Percentiles rank a stretch among this genome's conserved stretches.
Evolutionary conservation across 805 yeast species (phyloP).

Genomic region (Ogataea methanolica): DNA sequence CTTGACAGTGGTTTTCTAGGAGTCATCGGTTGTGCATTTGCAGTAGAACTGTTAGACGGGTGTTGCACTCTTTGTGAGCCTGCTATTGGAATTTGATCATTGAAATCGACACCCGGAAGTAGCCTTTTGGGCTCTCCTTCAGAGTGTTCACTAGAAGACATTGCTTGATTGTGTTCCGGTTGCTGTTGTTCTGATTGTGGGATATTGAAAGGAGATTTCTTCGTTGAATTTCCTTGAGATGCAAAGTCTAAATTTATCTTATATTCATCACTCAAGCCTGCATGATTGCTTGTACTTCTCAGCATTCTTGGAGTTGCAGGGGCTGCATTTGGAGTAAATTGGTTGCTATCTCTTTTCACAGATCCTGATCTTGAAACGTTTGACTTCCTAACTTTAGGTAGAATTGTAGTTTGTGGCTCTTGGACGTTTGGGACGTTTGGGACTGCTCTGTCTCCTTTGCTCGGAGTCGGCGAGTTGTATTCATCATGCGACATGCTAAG

Average conservation of each 20-base stretch:
- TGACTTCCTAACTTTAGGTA: constrained; percentile 23
- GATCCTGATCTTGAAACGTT: constrained; percentile 18
- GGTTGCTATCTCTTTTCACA: constrained; percentile 9
- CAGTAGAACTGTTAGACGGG: constrained; percentile 14
- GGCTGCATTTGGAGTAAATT: constrained; percentile 29
- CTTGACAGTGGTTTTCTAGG: constrained; percentile 11
- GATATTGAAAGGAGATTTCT: constrained; percentile 12
- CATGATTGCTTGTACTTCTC: constrained; percentile 43
- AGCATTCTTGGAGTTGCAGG: constrained; percentile 73
- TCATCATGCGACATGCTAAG: neutral
- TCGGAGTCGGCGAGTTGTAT: neutral
- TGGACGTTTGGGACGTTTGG: neutral
- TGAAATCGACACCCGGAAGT: constrained; percentile 26
- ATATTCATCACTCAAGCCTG: constrained; percentile 21
- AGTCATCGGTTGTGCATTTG: constrained; percentile 1
- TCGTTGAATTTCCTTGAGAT: constrained; percentile 18
- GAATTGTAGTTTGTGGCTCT: constrained; percentile 8
- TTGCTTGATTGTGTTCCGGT: constrained; percentile 8
- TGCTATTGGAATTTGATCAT: constrained; percentile 5
- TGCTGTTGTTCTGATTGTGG: constrained; percentile 13
- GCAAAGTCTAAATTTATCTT: constrained; percentile 17
- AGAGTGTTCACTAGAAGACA: constrained; percentile 6
- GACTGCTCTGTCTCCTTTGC: neutral
- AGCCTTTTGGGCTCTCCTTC: constrained; percentile 11
- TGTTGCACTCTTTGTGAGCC: constrained; percentile 3